These are phyloP conservation scores for Ceratocystis albifundus DNA, from an alignment of 2,329 filamentous ascomycete genomes.

Conservation along the genomic window DNA sequence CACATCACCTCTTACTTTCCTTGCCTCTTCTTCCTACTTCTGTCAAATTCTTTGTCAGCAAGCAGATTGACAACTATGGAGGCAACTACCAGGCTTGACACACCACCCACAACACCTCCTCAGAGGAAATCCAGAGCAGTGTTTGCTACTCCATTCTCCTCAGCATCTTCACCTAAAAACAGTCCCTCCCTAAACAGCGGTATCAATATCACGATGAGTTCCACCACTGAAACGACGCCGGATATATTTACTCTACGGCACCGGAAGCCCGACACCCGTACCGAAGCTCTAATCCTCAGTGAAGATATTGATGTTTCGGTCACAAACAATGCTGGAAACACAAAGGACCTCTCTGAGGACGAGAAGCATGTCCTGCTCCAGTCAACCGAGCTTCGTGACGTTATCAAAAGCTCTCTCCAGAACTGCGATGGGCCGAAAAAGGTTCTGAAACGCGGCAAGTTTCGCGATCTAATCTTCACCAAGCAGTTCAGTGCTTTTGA, in stretches of 20 bases:
- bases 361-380: slow-evolving; percentile 18
- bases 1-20: not conserved
- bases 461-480: slow-evolving; percentile 53
- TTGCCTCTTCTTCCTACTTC: not conserved
- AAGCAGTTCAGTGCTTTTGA: slow-evolving; percentile 64
- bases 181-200: not conserved
- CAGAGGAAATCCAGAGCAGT: slow-evolving; percentile 10
- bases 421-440: slow-evolving; percentile 7
- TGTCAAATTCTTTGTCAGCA: not conserved
- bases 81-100: slow-evolving; percentile 10
- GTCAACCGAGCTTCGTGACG: slow-evolving; percentile 17
- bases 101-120: slow-evolving; percentile 18
- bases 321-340: slow-evolving; percentile 21
- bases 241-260: slow-evolving; percentile 1
- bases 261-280: slow-evolving; percentile 9
- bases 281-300: slow-evolving; percentile 22
- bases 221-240: not conserved
- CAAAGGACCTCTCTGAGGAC: slow-evolving; percentile 26
- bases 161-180: not conserved
- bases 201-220: not conserved
- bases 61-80: slow-evolving; percentile 8
- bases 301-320: slow-evolving; percentile 23
- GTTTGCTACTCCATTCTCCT: slow-evolving; percentile 19
- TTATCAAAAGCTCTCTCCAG: slow-evolving; percentile 15
- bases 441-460: slow-evolving; percentile 26